Conservation (phyloP, 2,329 filamentous ascomycete species). For the Sporothrix globosa region DNA sequence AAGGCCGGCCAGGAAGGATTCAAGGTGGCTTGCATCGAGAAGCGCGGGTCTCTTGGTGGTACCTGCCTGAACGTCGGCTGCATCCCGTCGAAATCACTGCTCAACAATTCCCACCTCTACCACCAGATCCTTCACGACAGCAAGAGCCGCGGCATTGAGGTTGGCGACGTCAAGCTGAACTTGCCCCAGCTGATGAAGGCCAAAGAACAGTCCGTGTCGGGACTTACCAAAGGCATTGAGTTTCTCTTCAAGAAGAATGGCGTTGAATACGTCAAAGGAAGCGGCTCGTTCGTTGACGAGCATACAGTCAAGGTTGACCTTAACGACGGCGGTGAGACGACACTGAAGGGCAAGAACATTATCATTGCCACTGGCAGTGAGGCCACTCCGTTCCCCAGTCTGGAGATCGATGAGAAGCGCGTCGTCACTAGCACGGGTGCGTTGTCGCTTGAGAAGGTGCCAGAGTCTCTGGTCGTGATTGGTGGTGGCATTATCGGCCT, state of each 20-base stretch:
- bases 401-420: constrained; percentile 96
- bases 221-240: constrained; percentile 95
- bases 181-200: constrained; percentile 96
- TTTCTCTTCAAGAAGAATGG: constrained; percentile 99
- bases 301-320: constrained; percentile 90
- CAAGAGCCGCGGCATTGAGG: constrained; percentile 95
- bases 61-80: constrained; percentile 99
- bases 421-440: constrained; percentile 96
- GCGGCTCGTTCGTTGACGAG: constrained; percentile 82
- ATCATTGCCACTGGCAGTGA: constrained; percentile 96
- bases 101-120: constrained; percentile 99
- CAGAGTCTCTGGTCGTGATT: constrained; percentile 96
- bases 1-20: constrained; percentile 97
- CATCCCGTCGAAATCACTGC: constrained; percentile 98
- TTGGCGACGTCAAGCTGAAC: constrained; percentile 96
- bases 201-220: constrained; percentile 86
- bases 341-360: constrained; percentile 91
- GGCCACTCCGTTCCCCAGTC: constrained; percentile 91
- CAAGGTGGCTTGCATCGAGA: constrained; percentile 98
- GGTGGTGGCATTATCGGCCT: constrained; percentile 98
- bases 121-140: constrained; percentile 97
- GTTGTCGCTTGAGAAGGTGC: constrained; percentile 84
- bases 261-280: constrained; percentile 96
- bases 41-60: constrained; percentile 90
- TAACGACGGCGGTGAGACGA: constrained; percentile 87